phyloP scores from a whole-genome alignment of 495 filamentous ascomycete species.

The Aspergillus saccharolyticus region DNA sequence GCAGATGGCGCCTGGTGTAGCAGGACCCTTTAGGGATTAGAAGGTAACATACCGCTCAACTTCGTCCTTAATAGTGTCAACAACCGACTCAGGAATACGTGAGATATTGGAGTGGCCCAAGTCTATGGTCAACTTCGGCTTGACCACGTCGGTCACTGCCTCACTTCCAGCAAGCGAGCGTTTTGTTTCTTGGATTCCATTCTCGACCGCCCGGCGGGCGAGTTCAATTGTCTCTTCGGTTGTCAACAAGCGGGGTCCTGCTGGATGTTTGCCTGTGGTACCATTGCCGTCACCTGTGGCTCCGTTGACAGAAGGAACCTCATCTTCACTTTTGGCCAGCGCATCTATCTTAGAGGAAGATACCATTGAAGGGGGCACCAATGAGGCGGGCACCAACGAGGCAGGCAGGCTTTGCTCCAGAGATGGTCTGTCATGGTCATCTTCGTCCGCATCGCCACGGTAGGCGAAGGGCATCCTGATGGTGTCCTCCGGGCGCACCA shows the following conservation, averaged over 20 bases:
- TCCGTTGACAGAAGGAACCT: slow-evolving; percentile 28
- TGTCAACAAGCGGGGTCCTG: slow-evolving; percentile 27
- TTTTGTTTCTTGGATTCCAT: slow-evolving; percentile 62
- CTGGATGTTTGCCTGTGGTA: slow-evolving; percentile 18
- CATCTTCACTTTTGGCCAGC: slow-evolving; percentile 27
- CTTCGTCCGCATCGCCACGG: slow-evolving; percentile 31
- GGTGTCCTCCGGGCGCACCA: slow-evolving; percentile 38
- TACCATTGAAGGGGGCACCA: background rate
- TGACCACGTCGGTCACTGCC: slow-evolving; percentile 62
- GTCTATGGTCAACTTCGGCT: slow-evolving; percentile 81
- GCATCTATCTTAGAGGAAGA: slow-evolving; percentile 26
- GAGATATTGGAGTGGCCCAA: slow-evolving; percentile 77
- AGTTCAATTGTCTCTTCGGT: slow-evolving; percentile 50
- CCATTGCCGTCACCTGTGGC: slow-evolving; percentile 24
- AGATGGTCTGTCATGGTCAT: slow-evolving; percentile 22
- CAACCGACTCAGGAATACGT: slow-evolving; percentile 78
- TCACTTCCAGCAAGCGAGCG: slow-evolving; percentile 63
- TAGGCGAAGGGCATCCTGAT: slow-evolving; percentile 32
- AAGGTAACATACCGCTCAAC: slow-evolving; percentile 68
- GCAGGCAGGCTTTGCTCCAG: slow-evolving; percentile 23
- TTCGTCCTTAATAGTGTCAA: slow-evolving; percentile 89
- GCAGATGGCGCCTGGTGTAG: no score
- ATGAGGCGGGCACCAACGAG: slow-evolving; percentile 14
- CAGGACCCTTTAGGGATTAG: background rate
- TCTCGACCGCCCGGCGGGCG: slow-evolving; percentile 60